Conservation (phyloP, 768 basidiomycete species). For the Kwoniella dejecticola region DNA sequence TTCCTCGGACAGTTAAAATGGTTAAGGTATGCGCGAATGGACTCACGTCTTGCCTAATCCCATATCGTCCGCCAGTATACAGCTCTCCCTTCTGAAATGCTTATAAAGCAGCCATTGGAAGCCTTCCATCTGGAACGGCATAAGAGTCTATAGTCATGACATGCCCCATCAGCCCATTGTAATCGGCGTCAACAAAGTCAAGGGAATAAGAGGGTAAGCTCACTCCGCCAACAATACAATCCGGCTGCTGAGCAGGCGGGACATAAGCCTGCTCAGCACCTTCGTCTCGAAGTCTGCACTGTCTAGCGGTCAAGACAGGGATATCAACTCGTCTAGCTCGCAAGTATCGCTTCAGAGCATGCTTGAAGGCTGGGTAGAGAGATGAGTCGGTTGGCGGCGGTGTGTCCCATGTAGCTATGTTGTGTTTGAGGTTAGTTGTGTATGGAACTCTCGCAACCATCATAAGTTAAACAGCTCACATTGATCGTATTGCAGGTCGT, state of each 20-base stretch:
- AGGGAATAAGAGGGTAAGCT: slow-evolving; percentile 6
- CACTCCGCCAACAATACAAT: slow-evolving; percentile 62
- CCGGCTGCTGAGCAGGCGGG: slow-evolving; percentile 62
- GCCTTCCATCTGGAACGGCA: slow-evolving; percentile 73
- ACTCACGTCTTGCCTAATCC: slow-evolving; percentile 61
- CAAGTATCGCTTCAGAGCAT: slow-evolving; percentile 70
- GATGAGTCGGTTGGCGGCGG: slow-evolving; percentile 68
- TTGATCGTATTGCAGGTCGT: slow-evolving; percentile 88
- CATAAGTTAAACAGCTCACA: too few relatives aligned
- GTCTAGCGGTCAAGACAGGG: slow-evolving; percentile 57
- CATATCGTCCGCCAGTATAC: slow-evolving; percentile 91
- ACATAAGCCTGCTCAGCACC: slow-evolving; percentile 52
- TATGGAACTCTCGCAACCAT: too few relatives aligned
- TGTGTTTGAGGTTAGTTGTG: too few relatives aligned
- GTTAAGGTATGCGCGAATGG: too few relatives aligned
- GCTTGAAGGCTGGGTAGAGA: slow-evolving; percentile 66
- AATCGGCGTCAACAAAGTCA: background rate
- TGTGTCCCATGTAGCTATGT: slow-evolving; percentile 85
- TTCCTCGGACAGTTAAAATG: too few relatives aligned
- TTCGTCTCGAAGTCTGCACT: slow-evolving; percentile 42
- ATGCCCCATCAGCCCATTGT: slow-evolving; percentile 3
- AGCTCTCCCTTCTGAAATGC: slow-evolving; percentile 51
- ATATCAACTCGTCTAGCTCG: slow-evolving; percentile 66
- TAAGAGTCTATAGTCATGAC: slow-evolving; percentile 59
- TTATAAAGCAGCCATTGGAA: slow-evolving; percentile 56